A percentile compares a stretch with the other conserved stretches of the same genome.
Conservation (phyloP, 2,329 filamentous ascomycete genomes). For the Aureobasidium namibiae region DNA sequence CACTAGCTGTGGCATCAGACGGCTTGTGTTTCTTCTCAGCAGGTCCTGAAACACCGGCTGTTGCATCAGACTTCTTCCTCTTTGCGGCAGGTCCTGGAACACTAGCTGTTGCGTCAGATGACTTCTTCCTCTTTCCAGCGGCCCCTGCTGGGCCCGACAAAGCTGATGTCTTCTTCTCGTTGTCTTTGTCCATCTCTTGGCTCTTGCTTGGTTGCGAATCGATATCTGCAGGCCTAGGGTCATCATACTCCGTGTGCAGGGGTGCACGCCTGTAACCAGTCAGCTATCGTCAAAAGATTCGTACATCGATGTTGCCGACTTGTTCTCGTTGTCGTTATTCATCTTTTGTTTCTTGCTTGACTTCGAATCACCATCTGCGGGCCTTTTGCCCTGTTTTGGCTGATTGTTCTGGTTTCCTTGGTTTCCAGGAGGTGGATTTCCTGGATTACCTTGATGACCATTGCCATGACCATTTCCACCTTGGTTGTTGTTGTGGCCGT, state of each 20-base stretch:
- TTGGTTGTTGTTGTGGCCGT: neutral
- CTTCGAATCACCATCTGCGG: slow-evolving; percentile 2
- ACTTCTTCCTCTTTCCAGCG: slow-evolving; percentile 3
- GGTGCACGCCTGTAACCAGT: neutral
- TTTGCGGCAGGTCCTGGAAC: neutral
- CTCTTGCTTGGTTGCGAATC: too few relatives aligned
- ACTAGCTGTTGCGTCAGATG: neutral
- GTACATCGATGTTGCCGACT: neutral
- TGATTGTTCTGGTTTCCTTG: slow-evolving; percentile 8
- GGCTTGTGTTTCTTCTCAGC: too few relatives aligned
- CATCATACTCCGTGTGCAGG: neutral
- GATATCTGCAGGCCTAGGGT: neutral
- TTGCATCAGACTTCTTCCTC: neutral
- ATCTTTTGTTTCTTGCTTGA: slow-evolving; percentile 10
- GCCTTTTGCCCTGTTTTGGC: slow-evolving; percentile 2
- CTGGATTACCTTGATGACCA: neutral
- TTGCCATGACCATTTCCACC: neutral
- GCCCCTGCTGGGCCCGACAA: slow-evolving; percentile 1
- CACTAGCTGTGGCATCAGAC: neutral
- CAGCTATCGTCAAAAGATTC: neutral
- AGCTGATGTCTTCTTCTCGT: neutral
- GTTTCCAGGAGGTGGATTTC: neutral
- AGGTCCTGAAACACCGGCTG: too few relatives aligned
- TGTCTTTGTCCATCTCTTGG: too few relatives aligned
- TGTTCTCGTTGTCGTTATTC: neutral